Conservation (phyloP, 495 filamentous ascomycete genomes). For the Achaetomiella virescens region DNA sequence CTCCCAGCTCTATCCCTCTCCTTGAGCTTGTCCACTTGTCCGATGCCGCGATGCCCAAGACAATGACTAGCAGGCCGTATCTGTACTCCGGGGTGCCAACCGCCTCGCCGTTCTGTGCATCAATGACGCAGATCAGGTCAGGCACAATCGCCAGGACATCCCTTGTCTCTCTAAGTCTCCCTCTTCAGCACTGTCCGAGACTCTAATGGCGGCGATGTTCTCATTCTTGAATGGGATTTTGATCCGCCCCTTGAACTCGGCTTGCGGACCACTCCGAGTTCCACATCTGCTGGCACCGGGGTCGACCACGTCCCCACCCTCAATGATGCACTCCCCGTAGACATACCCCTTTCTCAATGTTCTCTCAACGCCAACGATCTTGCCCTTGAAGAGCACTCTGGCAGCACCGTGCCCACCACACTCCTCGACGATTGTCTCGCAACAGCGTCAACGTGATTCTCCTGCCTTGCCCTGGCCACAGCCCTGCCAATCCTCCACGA, state of each 20-base stretch:
- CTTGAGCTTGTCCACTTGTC: slow-evolving; percentile 49
- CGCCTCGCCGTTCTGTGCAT: slow-evolving; percentile 53
- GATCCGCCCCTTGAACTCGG: slow-evolving; percentile 33
- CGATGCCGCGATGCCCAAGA: slow-evolving; percentile 52
- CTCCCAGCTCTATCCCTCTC: slow-evolving; percentile 46
- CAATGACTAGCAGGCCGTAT: slow-evolving; percentile 52
- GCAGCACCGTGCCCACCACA: slow-evolving; percentile 47
- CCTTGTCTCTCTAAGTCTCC: slow-evolving; percentile 27
- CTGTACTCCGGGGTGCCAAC: slow-evolving; percentile 57
- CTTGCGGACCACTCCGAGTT: not conserved
- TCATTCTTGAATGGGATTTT: slow-evolving; percentile 63
- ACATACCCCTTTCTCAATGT: slow-evolving; percentile 49
- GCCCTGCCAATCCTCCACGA: slow-evolving; percentile 52
- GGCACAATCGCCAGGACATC: slow-evolving; percentile 50
- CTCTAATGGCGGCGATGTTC: slow-evolving; percentile 50
- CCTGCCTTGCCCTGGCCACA: slow-evolving; percentile 42
- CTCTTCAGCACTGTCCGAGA: slow-evolving; percentile 5
- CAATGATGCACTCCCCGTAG: slow-evolving; percentile 50
- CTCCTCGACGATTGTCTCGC: slow-evolving; percentile 53
- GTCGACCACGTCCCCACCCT: slow-evolving; percentile 34
- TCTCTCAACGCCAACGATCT: slow-evolving; percentile 53
- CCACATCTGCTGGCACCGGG: slow-evolving; percentile 6
- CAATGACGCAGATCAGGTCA: slow-evolving; percentile 56
- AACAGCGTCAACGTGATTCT: slow-evolving; percentile 39
- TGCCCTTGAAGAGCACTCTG: slow-evolving; percentile 53